A percentile compares a stretch with the other conserved stretches of the same genome.
These are phyloP conservation scores for Capronia americana DNA, from an alignment of 2,329 filamentous ascomycete species.

Conservation along the genomic window DNA sequence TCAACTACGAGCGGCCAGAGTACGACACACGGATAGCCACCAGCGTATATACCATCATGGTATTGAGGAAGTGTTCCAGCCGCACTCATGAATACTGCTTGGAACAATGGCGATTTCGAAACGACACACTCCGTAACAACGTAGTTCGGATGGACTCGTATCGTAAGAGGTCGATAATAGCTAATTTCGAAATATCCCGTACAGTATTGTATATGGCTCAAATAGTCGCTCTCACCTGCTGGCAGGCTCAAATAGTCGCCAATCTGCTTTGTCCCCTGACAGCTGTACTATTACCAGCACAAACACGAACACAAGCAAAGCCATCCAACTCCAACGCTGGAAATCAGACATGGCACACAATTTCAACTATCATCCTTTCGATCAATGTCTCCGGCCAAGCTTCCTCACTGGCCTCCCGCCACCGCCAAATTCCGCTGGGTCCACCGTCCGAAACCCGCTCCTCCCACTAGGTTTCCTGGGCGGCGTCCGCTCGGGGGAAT, in stretches of 20 bases:
- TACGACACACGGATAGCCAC: neutral
- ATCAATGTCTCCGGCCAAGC: constrained; percentile 28
- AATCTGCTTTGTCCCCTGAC: neutral
- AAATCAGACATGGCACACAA: neutral
- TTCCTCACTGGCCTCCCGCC: constrained; percentile 35
- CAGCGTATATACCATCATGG: neutral
- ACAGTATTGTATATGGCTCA: neutral
- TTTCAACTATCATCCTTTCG: constrained; percentile 3
- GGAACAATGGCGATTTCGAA: neutral
- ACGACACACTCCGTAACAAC: neutral
- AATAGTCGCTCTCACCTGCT: neutral
- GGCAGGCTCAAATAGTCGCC: neutral
- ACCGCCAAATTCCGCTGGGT: constrained; percentile 40
- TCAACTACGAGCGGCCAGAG: neutral
- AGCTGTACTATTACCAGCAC: neutral
- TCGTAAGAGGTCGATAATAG: neutral
- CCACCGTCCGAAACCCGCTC: constrained; percentile 40
- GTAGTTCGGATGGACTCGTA: neutral
- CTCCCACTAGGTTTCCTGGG: constrained; percentile 27
- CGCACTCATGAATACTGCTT: neutral
- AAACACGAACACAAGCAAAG: neutral
- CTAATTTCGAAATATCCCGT: neutral
- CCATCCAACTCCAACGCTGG: constrained; percentile 21
- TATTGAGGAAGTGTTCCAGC: neutral
- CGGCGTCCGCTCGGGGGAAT: constrained; percentile 36